These are phyloP conservation scores for Rhodamnia argentea DNA, from an alignment of 345 rosid species.

Conservation along the genomic window DNA sequence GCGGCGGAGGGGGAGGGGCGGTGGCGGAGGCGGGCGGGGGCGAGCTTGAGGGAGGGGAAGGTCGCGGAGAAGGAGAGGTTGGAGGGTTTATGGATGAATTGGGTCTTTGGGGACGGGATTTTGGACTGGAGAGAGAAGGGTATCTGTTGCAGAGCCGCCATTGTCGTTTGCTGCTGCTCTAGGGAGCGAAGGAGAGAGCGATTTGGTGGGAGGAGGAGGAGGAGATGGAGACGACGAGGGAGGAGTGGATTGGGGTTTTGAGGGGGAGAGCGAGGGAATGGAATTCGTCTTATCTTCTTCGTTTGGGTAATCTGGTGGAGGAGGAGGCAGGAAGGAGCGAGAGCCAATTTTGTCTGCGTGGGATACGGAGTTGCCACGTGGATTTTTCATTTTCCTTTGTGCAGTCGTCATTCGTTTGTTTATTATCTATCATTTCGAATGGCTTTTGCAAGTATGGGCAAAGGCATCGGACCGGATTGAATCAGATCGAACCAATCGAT, in stretches of 20 bases:
- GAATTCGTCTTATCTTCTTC: neutral
- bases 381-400: neutral
- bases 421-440: too few relatives aligned
- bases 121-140: slow-evolving; percentile 48
- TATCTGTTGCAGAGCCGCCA: slow-evolving; percentile 62
- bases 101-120: slow-evolving; percentile 22
- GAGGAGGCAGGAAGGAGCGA: neutral
- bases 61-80: slow-evolving; percentile 36
- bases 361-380: slow-evolving; percentile 2
- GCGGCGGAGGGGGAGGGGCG: slow-evolving; percentile 18
- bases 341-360: neutral
- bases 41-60: slow-evolving; percentile 19
- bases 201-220: neutral
- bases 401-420: neutral
- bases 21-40: slow-evolving; percentile 11
- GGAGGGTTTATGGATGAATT: slow-evolving; percentile 28
- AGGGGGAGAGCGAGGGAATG: neutral
- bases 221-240: neutral
- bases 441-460: too few relatives aligned
- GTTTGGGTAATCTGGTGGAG: neutral
- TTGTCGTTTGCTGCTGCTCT: neutral
- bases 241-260: neutral
- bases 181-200: neutral
- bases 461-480: too few relatives aligned
- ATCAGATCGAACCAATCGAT: too few relatives aligned